Evolutionary conservation across 163 green algal genomes (phyloP).

Genomic region (Chlamydomonas reinhardtii): DNA sequence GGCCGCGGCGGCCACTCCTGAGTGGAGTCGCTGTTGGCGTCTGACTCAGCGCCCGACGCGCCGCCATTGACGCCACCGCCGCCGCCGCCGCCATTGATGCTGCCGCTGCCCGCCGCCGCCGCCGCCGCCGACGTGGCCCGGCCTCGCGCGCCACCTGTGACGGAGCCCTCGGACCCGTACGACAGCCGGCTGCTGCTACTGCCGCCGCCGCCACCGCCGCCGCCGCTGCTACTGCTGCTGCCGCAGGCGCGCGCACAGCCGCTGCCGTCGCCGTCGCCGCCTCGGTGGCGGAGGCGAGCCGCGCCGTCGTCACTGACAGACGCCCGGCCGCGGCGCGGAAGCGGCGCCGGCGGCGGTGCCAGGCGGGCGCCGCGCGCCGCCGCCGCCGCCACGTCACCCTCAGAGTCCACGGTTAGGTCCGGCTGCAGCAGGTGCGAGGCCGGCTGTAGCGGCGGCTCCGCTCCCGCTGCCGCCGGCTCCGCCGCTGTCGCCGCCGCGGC

Average conservation of each 20-base stretch:
- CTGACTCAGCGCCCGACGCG: background rate
- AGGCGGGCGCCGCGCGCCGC: background rate
- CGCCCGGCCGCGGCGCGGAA: background rate
- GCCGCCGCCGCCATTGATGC: background rate
- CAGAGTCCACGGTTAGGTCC: background rate
- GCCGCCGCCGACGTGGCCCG: background rate
- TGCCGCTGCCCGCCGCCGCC: background rate
- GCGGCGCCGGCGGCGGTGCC: background rate
- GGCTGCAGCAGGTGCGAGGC: too few species aligned
- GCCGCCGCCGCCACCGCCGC: background rate
- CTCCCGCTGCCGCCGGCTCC: too few species aligned
- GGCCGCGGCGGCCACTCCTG: slow-evolving; percentile 33
- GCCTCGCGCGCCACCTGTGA: background rate
- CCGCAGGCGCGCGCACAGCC: background rate
- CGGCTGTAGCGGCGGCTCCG: too few species aligned
- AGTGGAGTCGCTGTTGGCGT: slow-evolving; percentile 24
- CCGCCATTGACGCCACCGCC: background rate
- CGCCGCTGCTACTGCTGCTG: background rate
- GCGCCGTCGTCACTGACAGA: background rate
- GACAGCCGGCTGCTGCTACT: background rate
- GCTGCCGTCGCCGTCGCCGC: too few species aligned
- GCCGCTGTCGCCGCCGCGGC: background rate
- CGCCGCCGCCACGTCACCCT: background rate
- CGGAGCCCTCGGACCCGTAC: slow-evolving; percentile 16
- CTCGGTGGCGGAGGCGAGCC: too few species aligned